Conservation (phyloP, 352 stramenopile species). For the Poterioochromonas sp. region DNA sequence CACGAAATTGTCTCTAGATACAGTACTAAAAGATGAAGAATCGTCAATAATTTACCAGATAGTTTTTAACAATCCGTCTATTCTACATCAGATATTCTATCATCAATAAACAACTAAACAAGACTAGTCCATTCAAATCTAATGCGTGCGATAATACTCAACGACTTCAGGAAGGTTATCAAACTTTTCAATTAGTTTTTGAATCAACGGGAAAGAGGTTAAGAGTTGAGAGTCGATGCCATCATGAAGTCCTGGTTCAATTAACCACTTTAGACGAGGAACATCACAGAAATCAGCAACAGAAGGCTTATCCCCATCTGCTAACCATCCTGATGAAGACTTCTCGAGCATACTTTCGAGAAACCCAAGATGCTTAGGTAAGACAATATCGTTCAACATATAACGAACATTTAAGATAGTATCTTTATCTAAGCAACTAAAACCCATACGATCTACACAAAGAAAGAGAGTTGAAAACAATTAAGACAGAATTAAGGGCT, state of each 20-base stretch:
- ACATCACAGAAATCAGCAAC: slow-evolving; percentile 12
- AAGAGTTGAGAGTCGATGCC: neutral
- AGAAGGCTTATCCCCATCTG: neutral
- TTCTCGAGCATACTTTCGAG: neutral
- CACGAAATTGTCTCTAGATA: no score
- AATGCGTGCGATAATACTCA: neutral
- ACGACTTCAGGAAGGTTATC: neutral
- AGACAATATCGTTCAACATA: slow-evolving; percentile 10
- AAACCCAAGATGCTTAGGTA: neutral
- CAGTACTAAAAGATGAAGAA: no score
- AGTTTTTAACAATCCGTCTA: no score
- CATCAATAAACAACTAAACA: no score
- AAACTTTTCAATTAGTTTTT: neutral
- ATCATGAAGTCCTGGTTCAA: neutral
- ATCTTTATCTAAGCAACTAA: neutral
- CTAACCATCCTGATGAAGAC: neutral
- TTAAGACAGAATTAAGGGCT: neutral
- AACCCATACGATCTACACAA: slow-evolving; percentile 2
- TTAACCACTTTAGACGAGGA: neutral
- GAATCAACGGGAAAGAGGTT: neutral
- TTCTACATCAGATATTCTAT: no score
- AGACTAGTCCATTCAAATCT: no score
- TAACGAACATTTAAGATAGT: neutral
- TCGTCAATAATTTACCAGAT: no score
- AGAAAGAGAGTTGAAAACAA: neutral